Percentiles rank a stretch among this genome's conserved stretches.
Conservation (phyloP, 805 yeast genomes). For the Metschnikowia matae region DNA sequence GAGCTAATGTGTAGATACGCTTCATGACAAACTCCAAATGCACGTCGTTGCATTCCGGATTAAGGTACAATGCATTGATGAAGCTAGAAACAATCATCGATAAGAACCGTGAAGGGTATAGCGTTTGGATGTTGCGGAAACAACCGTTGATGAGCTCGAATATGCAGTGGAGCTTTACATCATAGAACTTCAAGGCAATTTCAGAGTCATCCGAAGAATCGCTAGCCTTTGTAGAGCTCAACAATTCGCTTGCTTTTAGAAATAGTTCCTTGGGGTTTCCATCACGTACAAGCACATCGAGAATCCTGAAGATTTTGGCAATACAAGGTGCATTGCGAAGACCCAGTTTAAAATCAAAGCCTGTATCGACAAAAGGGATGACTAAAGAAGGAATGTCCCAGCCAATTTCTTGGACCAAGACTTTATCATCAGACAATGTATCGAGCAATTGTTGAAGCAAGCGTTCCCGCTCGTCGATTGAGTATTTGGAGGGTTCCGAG, state of each 20-base stretch:
- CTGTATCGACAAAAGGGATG: constrained; percentile 48
- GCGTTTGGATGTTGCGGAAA: constrained; percentile 57
- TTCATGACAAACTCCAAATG: constrained; percentile 45
- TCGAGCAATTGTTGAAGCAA: constrained; percentile 46
- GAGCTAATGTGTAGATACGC: constrained; percentile 56
- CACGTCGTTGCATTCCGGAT: constrained; percentile 17
- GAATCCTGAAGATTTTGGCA: constrained; percentile 42
- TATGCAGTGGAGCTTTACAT: constrained; percentile 59
- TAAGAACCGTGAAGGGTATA: constrained; percentile 76
- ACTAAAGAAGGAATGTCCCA: constrained; percentile 87
- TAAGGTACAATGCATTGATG: constrained; percentile 46
- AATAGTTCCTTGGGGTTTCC: constrained; percentile 84
- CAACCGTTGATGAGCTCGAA: constrained; percentile 61
- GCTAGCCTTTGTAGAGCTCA: constrained; percentile 36
- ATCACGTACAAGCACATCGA: constrained; percentile 56
- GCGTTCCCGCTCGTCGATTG: constrained; percentile 45
- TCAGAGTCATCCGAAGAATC: constrained; percentile 12
- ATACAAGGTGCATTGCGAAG: constrained; percentile 40
- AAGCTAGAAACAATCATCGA: constrained; percentile 62
- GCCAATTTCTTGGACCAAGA: constrained; percentile 63
- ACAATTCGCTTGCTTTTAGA: constrained; percentile 63
- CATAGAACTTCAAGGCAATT: constrained; percentile 33
- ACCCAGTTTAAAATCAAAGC: constrained; percentile 20
- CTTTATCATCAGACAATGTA: constrained; percentile 42
- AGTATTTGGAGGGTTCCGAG: constrained; percentile 42